Evolutionary conservation across 768 basidiomycete species (phyloP).

Genomic region (Russula olivacea): DNA sequence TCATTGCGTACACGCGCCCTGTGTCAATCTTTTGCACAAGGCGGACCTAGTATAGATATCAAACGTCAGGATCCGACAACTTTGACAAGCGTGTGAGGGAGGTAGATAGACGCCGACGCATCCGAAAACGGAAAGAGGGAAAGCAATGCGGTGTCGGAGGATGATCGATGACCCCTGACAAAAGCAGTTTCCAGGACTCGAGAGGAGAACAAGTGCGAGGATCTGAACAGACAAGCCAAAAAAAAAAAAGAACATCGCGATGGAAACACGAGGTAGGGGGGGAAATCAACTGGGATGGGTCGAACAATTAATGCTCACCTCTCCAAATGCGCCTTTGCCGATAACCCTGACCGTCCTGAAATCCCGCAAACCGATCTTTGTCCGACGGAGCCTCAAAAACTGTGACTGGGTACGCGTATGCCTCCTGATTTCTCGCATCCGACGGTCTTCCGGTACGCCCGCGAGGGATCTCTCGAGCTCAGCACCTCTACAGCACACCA

Average conservation of each 20-base stretch:
- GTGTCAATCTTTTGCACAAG: constrained; percentile 96
- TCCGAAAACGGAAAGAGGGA: not conserved
- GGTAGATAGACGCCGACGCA: not conserved
- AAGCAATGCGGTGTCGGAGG: not conserved
- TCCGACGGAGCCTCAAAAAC: constrained; percentile 81
- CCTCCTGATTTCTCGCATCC: constrained; percentile 68
- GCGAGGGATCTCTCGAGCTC: constrained; percentile 79
- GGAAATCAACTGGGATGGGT: not conserved
- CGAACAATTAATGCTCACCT: constrained; percentile 45
- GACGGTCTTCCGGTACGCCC: constrained; percentile 73
- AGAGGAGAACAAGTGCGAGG: not conserved
- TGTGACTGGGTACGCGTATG: constrained; percentile 65
- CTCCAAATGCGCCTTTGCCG: constrained; percentile 99
- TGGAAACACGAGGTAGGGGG: not conserved
- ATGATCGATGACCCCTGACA: not conserved
- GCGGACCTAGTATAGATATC: constrained; percentile 51
- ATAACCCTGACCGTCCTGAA: constrained; percentile 98
- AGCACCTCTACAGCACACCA: constrained; percentile 53
- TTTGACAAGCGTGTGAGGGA: not conserved
- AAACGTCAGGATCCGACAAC: constrained; percentile 1
- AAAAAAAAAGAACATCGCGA: not conserved
- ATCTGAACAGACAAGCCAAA: not conserved
- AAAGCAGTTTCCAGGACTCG: not conserved
- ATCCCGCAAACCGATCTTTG: constrained; percentile 84
- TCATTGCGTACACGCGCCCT: constrained; percentile 99